These are phyloP conservation scores for Yarrowia sp. DNA, from an alignment of 805 yeast species.

Conservation along the genomic window DNA sequence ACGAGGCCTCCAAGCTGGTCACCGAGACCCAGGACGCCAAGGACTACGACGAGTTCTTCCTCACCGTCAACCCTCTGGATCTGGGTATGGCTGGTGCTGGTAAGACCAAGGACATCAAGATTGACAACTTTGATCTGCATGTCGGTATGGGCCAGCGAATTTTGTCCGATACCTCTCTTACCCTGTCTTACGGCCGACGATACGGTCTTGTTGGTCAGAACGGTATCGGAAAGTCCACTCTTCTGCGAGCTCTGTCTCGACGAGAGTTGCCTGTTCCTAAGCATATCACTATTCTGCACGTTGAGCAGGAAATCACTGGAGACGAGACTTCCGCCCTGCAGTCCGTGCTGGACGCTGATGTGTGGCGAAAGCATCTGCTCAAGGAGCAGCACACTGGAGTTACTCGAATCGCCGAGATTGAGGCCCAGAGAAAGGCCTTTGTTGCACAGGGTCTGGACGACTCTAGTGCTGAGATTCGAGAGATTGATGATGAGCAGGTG, in stretches of 20 bases:
- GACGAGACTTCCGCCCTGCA: conserved; percentile 89
- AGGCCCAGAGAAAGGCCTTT: conserved; percentile 49
- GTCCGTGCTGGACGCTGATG: conserved; percentile 98
- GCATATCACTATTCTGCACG: conserved; percentile 93
- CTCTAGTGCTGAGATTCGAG: conserved; percentile 54
- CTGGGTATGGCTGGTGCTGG: conserved; percentile 58
- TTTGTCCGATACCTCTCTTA: conserved; percentile 78
- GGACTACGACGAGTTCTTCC: conserved; percentile 91
- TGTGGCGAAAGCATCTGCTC: conserved; percentile 90
- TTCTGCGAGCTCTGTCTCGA: conserved; percentile 84
- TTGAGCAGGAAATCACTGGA: conserved; percentile 95
- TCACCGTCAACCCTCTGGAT: conserved; percentile 92
- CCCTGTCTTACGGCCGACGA: conserved; percentile 87
- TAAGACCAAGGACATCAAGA: conserved; percentile 92
- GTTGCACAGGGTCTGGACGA: conserved; percentile 32
- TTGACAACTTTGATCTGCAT: conserved; percentile 88
- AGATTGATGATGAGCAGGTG: conserved; percentile 83
- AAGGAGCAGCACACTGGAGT: conserved; percentile 62
- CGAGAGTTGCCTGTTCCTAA: conserved; percentile 93
- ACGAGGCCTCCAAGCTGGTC: conserved; percentile 83
- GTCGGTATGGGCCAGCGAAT: conserved; percentile 96
- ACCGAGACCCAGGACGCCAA: conserved; percentile 53
- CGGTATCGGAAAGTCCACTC: conserved; percentile 98
- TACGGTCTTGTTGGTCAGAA: conserved; percentile 98
- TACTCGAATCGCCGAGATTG: conserved; percentile 74